phyloP scores from a whole-genome alignment of 129 eudicot genomes.

The Arctium minus region DNA sequence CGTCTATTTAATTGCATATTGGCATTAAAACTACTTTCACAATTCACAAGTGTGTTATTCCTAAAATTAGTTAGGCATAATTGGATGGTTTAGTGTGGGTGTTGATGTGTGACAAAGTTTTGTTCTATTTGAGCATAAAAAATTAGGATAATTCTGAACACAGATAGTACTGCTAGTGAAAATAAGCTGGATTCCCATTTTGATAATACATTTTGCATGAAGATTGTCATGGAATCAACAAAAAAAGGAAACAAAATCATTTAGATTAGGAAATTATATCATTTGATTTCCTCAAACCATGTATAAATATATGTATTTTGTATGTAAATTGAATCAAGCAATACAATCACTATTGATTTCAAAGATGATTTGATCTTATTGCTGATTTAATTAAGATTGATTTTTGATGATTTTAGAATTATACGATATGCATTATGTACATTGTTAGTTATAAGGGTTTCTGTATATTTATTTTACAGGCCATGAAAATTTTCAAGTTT shows the following conservation, averaged over 20 bases:
- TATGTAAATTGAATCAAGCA: no score
- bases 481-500: not conserved
- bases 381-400: not conserved
- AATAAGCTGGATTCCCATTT: not conserved
- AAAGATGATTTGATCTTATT: not conserved
- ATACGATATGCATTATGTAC: not conserved
- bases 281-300: no score
- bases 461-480: not conserved
- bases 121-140: not conserved
- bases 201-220: not conserved
- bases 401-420: not conserved
- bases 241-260: no score
- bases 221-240: not conserved
- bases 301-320: no score
- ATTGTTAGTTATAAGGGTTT: not conserved
- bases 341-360: no score
- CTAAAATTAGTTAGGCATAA: not conserved
- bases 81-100: not conserved
- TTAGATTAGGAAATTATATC: no score
- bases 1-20: not conserved
- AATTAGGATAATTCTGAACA: no score
- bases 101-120: not conserved
- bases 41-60: not conserved
- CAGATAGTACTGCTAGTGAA: not conserved
- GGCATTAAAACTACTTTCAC: not conserved